Conservation (phyloP, 768 basidiomycete species). For the Suillus lakei region DNA sequence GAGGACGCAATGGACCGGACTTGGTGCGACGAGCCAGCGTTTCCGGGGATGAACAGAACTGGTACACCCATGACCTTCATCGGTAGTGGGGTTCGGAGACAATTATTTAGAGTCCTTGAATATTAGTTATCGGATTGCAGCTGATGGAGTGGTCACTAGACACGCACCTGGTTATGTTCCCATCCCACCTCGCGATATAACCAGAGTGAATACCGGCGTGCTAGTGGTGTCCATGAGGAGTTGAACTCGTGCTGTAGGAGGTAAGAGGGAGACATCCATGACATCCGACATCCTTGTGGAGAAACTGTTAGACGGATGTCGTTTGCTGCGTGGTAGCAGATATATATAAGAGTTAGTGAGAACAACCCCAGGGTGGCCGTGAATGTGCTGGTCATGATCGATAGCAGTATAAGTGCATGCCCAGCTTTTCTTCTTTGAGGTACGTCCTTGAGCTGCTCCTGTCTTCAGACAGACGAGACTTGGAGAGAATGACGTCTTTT, state of each 20-base stretch:
- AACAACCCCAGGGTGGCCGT: constrained; percentile 34
- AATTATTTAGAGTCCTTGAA: background rate
- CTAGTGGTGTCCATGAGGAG: constrained; percentile 70
- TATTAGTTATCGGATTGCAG: constrained; percentile 15
- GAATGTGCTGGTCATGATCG: constrained; percentile 18
- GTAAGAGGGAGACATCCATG: constrained; percentile 94
- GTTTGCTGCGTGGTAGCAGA: constrained; percentile 47
- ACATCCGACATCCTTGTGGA: constrained; percentile 95
- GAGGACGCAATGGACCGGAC: constrained; percentile 95
- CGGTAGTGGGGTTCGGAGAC: background rate
- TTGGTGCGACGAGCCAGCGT: constrained; percentile 94
- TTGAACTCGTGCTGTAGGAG: constrained; percentile 72
- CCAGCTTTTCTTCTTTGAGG: background rate
- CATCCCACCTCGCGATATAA: constrained; percentile 90
- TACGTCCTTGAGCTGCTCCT: background rate
- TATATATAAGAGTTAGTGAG: constrained; percentile 40
- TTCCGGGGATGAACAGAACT: constrained; percentile 97
- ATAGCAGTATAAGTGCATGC: background rate
- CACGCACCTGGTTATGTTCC: constrained; percentile 65
- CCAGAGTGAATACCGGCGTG: constrained; percentile 80
- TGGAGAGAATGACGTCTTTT: background rate
- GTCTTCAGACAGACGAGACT: background rate
- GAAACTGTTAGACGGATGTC: constrained; percentile 61
- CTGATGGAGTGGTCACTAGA: constrained; percentile 10
- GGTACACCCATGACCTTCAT: constrained; percentile 60